Evolutionary conservation across 495 filamentous ascomycete species (phyloP), one percentile per base, ranked within the genome.

Genomic region (Penicillium desertorum): DNA sequence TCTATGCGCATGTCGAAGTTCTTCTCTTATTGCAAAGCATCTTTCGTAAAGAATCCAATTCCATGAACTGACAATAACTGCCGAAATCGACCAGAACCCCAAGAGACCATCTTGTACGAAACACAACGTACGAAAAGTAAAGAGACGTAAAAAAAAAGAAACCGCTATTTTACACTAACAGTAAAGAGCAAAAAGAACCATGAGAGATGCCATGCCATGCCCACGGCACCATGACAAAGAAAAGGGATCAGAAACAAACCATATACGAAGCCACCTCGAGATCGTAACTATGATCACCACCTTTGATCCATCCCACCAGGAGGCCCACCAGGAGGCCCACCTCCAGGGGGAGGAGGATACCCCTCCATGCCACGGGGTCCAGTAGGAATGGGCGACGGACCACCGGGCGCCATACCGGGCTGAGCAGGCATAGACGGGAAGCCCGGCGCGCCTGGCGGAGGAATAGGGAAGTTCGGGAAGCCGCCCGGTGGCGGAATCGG

Each of bases 401-500:
- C 49, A 27, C 51, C 51, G 14, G 51, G 39, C 16, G 2, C 51
- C 51, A 44, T 44, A 64, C 37, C 73, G 65, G 14, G 65, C 53
- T 50, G 59, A 54, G 50, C 25, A 29, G 62, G 53, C 68, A 71
- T 61, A 57, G 64, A 52, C 54, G 62, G 54, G 51, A 66, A 72
- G 6, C 69, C 66, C 0, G 69, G 51, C 19, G 64, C 72, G 20
- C 72, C 73, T 4, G 75, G 72, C 3, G 66, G 69, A 29, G 62
- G 77, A 45, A 69, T 63, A 45, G 70, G 78, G 67, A 83, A 83
- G 62, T 79, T 80, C 2, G 83, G 82, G 56, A 86, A 79, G 22
- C 76, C 80, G 16, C 78, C 82, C 4, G 82, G 83, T 1, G 83
- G 85, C 4, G 84, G 85, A n/a, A 83, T 83, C 63, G 88, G 86